Conservation (phyloP, 2,329 filamentous ascomycete species). For the Iodosphaeria phyllophila region DNA sequence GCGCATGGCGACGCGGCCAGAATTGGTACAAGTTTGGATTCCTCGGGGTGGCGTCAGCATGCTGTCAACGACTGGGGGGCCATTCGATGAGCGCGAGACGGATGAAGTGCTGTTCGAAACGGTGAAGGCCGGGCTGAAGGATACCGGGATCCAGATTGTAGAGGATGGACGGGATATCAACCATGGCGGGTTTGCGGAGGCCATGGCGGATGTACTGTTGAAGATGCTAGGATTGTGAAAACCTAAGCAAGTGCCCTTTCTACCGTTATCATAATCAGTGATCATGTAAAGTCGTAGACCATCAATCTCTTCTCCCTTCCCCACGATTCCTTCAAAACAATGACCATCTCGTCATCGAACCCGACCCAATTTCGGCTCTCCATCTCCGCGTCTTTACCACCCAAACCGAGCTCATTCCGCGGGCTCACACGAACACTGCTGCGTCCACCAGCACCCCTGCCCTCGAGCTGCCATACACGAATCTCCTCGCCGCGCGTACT, state of each 20-base stretch:
- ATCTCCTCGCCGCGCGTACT: constrained; percentile 62
- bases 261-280: no score
- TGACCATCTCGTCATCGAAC: constrained; percentile 85
- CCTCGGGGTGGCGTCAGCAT: constrained; percentile 42
- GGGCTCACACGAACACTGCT: constrained; percentile 32
- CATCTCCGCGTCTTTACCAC: constrained; percentile 1
- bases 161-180: constrained; percentile 34
- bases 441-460: constrained; percentile 34
- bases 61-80: constrained; percentile 28
- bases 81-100: constrained; percentile 28
- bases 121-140: constrained; percentile 27
- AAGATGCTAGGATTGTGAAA: no score
- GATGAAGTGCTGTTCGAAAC: constrained; percentile 32
- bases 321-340: constrained; percentile 57
- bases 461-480: constrained; percentile 80
- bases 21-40: constrained; percentile 34
- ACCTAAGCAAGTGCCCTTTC: no score
- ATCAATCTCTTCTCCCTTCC: constrained; percentile 58
- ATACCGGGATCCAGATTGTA: constrained; percentile 26
- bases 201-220: constrained; percentile 1
- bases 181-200: constrained; percentile 13
- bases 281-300: constrained; percentile 74
- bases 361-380: constrained; percentile 50
- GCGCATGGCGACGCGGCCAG: constrained; percentile 16
- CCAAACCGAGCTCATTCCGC: constrained; percentile 6